Evolutionary conservation across 129 eudicot species (phyloP), one percentile per base, ranked within the genome.

Genomic region (Chrysanthemum seticuspe): DNA sequence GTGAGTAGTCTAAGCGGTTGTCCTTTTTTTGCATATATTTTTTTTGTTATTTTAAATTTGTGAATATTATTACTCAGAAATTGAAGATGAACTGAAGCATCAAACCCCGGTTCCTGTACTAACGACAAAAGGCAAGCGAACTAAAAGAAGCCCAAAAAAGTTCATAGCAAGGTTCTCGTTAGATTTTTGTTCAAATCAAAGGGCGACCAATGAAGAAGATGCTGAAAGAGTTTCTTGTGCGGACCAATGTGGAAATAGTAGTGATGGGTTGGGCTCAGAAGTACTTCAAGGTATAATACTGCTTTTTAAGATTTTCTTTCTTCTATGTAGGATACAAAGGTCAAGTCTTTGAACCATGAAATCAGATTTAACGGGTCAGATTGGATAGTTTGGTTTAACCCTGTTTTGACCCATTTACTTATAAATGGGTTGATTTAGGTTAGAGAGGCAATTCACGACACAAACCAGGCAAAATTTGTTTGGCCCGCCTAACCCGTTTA

Each of bases 251-350:
- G 72, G 62, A 57, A 88, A 45, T 73, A 79, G 52, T 51, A 69
- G 74, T 5, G 83, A 80, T 56, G 81, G 79, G 19, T 75, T 56
- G 71, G 55, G 76, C 45, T 80, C 85, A 15, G 80, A 88, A 73
- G 82, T 62, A 59, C 68, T 75, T 9, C 76, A 86, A 89, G 96
- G 96, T 89, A 79, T 44, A 2, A 40, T 40, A 7, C 47, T 75
- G 11, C 3, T 13, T 40, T 34, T 74, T 51, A 51, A n/a, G 2
- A 49, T 16, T 34, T 16, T 10, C 0, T 1, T 18, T 2, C 27
- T 1, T 5, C 64, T 21, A 59, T 10, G 23, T 21, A 58, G 63
- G 21, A 58, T 58, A 29, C 63, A 6, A 6, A 40, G 45, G 7
- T 1, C 45, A 40, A 40, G 10, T 9, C 9, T 40, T 40, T 40